Evolutionary conservation across 371 early-diverging fungal genomes (phyloP).

Genomic region (Mucor circinelloides): DNA sequence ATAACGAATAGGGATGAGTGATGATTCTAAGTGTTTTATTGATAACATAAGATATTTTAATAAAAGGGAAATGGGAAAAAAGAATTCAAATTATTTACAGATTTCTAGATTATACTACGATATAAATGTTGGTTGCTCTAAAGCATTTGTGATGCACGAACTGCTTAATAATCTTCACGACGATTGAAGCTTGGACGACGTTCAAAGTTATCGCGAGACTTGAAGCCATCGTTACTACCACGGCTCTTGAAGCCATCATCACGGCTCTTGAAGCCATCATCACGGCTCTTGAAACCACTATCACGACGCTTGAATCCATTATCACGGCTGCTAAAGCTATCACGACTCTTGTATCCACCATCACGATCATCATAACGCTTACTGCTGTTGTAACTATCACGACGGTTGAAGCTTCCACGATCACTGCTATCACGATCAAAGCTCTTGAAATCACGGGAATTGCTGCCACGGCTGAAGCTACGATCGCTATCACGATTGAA

Average conservation of each 20-base stretch:
- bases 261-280: constrained; percentile 10
- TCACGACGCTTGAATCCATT: constrained; percentile 5
- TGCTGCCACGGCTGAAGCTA: constrained; percentile 9
- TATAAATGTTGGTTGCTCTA: neutral
- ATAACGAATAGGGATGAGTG: neutral
- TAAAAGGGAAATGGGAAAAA: neutral
- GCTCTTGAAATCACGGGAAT: neutral
- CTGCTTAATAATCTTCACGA: neutral
- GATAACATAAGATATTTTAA: neutral
- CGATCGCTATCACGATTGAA: constrained; percentile 12
- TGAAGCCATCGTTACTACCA: neutral
- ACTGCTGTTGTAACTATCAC: neutral
- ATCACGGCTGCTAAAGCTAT: constrained; percentile 7
- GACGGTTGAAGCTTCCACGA: constrained; percentile 2
- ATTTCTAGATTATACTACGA: neutral
- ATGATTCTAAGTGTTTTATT: neutral
- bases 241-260: neutral
- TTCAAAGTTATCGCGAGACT: neutral
- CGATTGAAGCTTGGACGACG: neutral
- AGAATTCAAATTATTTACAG: neutral
- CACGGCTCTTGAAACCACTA: neutral
- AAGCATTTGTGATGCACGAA: neutral
- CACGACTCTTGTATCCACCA: constrained; percentile 4
- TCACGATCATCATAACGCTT: neutral
- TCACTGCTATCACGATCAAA: neutral